Percentiles rank a stretch among this genome's conserved stretches.
Evolutionary conservation across 176 grass and related monocot species (phyloP).

Genomic region (Musa beccarii): DNA sequence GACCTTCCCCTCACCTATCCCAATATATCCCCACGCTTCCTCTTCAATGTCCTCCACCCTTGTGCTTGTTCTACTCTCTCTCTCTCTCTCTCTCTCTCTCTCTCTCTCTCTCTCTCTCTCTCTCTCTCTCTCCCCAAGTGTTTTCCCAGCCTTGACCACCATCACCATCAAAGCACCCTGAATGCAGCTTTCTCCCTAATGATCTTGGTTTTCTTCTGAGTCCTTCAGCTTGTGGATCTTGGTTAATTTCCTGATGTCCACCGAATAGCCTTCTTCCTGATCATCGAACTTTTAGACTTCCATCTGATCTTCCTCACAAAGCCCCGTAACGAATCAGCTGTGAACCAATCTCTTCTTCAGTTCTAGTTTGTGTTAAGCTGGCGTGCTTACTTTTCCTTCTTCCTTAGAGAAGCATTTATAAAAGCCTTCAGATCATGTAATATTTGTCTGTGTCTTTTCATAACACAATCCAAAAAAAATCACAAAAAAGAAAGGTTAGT

Average conservation of each 20-base stretch:
- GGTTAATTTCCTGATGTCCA: too few species aligned
- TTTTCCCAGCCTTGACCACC: too few species aligned
- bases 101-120: not conserved
- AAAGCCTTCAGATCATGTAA: conserved; percentile 87
- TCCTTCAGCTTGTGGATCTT: not conserved
- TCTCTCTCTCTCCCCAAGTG: too few species aligned
- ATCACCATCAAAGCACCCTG: too few species aligned
- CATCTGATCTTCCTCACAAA: too few species aligned
- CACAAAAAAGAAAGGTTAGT: conserved; percentile 20
- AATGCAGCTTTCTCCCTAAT: not conserved
- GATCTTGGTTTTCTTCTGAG: not conserved
- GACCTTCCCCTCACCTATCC: not conserved
- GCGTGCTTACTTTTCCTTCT: conserved; percentile 27
- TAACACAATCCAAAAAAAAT: conserved; percentile 11
- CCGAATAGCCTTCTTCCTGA: too few species aligned
- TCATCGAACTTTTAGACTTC: too few species aligned
- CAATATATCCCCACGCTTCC: not conserved
- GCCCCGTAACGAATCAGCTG: too few species aligned
- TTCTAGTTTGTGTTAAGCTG: conserved; percentile 21
- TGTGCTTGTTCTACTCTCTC: not conserved
- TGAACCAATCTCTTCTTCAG: too few species aligned
- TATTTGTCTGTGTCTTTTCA: conserved; percentile 9
- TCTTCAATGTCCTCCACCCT: not conserved
- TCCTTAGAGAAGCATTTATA: conserved; percentile 70
- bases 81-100: not conserved